Evolutionary conservation across 768 basidiomycete species (phyloP).

Genomic region (Pilatotrama ljubarskyi): DNA sequence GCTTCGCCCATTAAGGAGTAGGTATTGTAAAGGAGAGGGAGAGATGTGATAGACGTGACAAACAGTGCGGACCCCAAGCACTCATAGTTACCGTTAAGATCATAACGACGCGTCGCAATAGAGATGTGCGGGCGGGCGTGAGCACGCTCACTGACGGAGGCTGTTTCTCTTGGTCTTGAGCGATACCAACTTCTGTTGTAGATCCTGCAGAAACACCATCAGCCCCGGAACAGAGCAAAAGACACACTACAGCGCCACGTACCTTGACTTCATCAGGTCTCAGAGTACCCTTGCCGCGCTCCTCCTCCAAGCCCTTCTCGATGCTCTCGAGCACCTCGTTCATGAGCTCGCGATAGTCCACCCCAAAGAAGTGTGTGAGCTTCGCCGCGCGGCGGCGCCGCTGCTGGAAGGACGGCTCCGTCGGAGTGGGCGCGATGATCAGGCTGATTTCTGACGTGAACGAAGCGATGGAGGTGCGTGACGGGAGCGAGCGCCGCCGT

Average conservation of each 20-base stretch:
- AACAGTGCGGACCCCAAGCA: conserved; percentile 2
- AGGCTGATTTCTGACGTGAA: conserved; percentile 52
- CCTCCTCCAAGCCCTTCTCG: conserved; percentile 73
- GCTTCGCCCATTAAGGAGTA: conserved; percentile 1
- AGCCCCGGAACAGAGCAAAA: not conserved
- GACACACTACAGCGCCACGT: conserved; percentile 24
- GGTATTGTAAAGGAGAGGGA: not conserved
- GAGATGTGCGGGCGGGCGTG: not conserved
- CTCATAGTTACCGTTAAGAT: conserved; percentile 7
- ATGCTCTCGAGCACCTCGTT: conserved; percentile 79
- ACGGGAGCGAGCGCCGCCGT: conserved; percentile 70
- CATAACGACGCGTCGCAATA: conserved; percentile 6
- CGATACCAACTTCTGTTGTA: conserved; percentile 50
- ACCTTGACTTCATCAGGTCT: conserved; percentile 74
- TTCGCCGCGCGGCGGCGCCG: conserved; percentile 79
- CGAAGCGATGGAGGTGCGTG: conserved; percentile 60
- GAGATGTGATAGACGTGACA: not conserved
- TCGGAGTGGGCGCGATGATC: conserved; percentile 34
- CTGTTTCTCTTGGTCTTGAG: conserved; percentile 52
- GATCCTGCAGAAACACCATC: conserved; percentile 28
- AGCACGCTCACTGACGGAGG: conserved; percentile 20
- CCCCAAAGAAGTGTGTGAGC: conserved; percentile 85
- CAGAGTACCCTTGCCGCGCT: conserved; percentile 61
- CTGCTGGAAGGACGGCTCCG: conserved; percentile 59
- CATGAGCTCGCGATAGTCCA: conserved; percentile 78